These are phyloP conservation scores for Tilletiaria anomala DNA, from an alignment of 1,284 basidiomycete genomes.

Conservation along the genomic window DNA sequence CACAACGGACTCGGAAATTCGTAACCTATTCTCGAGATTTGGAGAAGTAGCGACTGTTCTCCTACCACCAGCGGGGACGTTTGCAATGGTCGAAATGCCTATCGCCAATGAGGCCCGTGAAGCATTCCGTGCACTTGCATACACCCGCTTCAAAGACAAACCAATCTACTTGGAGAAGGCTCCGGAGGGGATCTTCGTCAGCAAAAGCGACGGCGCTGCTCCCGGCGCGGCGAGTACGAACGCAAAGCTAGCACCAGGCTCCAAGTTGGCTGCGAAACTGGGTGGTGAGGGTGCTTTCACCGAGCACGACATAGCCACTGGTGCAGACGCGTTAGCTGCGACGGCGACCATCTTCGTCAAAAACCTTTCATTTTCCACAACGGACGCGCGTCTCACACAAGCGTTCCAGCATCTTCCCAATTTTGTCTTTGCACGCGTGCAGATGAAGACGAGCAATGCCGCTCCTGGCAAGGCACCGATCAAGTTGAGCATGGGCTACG, in stretches of 20 bases:
- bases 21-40: conserved; percentile 62
- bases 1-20: conserved; percentile 59
- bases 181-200: conserved; percentile 51
- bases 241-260: conserved; percentile 9
- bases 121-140: conserved; percentile 65
- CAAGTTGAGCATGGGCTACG: conserved; percentile 79
- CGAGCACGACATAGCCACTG: neutral
- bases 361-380: conserved; percentile 83
- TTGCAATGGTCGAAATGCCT: conserved; percentile 79
- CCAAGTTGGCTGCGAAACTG: conserved; percentile 15
- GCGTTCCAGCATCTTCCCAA: conserved; percentile 64
- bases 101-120: conserved; percentile 42
- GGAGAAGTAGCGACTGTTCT: conserved; percentile 64
- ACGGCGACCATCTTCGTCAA: conserved; percentile 86
- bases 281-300: conserved; percentile 11
- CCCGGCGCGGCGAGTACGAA: conserved; percentile 1
- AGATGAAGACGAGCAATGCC: conserved; percentile 78
- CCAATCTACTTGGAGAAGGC: conserved; percentile 88
- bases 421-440: conserved; percentile 75
- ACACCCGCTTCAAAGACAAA: conserved; percentile 73
- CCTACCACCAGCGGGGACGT: conserved; percentile 80
- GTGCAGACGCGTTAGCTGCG: conserved; percentile 43
- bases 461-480: conserved; percentile 30
- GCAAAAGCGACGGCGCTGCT: too few species aligned
- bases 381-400: conserved; percentile 54